Conservation (phyloP, 2,329 filamentous ascomycete genomes). For the Orbilia blumenaviensis region DNA sequence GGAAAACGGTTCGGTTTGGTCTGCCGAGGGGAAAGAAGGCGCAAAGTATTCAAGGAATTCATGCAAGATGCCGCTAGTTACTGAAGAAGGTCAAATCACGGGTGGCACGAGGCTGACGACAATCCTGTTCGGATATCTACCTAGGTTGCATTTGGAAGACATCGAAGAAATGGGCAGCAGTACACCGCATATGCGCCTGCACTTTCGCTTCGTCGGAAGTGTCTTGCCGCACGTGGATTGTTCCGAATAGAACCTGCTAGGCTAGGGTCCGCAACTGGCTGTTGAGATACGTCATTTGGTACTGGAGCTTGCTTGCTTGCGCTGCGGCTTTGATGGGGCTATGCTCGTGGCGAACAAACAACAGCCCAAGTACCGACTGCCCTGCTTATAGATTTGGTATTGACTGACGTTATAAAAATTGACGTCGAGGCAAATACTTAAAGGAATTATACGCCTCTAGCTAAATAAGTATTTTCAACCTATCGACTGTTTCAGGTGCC, state of each 20-base stretch:
- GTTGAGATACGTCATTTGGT: slow-evolving; percentile 10
- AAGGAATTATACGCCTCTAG: too few species aligned
- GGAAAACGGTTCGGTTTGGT: slow-evolving; percentile 13
- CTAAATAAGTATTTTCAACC: too few species aligned
- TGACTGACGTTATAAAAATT: background rate
- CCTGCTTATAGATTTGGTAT: background rate
- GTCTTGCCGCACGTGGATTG: slow-evolving; percentile 39
- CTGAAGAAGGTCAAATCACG: background rate
- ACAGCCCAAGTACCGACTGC: background rate
- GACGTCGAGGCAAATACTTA: too few species aligned
- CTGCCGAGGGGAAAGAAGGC: too few species aligned
- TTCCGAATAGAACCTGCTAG: background rate
- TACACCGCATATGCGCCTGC: background rate
- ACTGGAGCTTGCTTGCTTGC: too few species aligned
- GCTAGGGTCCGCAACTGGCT: background rate
- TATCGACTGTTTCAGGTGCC: background rate
- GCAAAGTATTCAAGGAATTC: background rate
- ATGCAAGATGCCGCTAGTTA: slow-evolving; percentile 12
- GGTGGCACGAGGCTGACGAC: slow-evolving; percentile 33
- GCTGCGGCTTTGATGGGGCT: background rate
- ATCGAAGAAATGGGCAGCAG: slow-evolving; percentile 6
- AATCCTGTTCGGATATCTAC: background rate
- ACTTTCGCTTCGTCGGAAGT: slow-evolving; percentile 37
- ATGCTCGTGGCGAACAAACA: background rate
- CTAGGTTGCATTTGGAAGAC: too few species aligned